Base-by-base conservation (phyloP, 345 rosid species). In the Ceriops zippeliana region DNA sequence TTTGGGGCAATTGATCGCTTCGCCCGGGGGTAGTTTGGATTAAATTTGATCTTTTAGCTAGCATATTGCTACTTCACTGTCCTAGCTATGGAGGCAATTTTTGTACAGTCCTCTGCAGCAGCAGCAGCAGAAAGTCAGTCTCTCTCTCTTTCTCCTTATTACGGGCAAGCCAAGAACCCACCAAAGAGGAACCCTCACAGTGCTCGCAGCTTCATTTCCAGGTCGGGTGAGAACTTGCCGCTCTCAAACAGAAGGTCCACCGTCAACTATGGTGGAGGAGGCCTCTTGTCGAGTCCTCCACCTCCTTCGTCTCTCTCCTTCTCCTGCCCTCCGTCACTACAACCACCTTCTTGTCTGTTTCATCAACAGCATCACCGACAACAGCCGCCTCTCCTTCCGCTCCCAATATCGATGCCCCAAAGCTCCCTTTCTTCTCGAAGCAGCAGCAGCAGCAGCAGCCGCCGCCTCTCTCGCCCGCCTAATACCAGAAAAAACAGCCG, bases 311-410 rank as follows among this genome's bases (percentile, higher is more conserved):
- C 76, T n/a, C 62, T 73, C 47, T 70, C 63, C 54, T 75, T 30
- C 69, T 79, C 85, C 7, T 75, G 27, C 61, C 78, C 81, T 57
- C 73, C 77, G 58, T 61, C 76, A 49, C 58, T 32, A 58, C 24
- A 46, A 31, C 62, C 57, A 21, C 62, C 13, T 28, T 11, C 46
- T 13, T 60, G 73, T 70, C 62, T 53, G 5, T 53, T 46, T 31
- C 63, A 63, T 13, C 75, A 52, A 3, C 60, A 51, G 13, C 27
- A 8, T 61, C 76, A 5, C 7, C 73, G 19, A 1, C 70, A 66
- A 4, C 87, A 76, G 24, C 96, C 92, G 17, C 92, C 87, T 62
- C 90, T 87, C 56, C 90, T 87, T 68, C 96, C 92, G 68, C 86
- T 84, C 22, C 92, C 92, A 17, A 59, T 72, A 27, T 30, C 76